Conservation (phyloP, 2,329 filamentous ascomycete genomes). For the Calcarisporium arbuscula region DNA sequence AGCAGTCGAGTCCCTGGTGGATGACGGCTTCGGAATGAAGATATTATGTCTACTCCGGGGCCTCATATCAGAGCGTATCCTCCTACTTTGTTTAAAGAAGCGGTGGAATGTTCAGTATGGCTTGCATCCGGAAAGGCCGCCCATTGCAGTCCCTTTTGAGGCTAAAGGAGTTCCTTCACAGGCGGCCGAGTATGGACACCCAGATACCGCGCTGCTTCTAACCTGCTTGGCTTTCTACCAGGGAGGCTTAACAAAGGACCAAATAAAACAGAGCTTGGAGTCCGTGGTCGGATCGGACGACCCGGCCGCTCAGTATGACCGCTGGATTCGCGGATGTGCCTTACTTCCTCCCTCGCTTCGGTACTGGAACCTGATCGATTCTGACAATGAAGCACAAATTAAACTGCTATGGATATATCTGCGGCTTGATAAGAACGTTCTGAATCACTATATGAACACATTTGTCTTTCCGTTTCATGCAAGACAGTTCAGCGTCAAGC, state of each 20-base stretch:
- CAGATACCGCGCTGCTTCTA: slow-evolving; percentile 57
- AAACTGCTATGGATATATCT: slow-evolving; percentile 43
- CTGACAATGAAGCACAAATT: slow-evolving; percentile 48
- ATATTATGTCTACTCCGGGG: slow-evolving; percentile 4
- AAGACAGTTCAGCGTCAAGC: slow-evolving; percentile 56
- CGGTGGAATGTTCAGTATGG: slow-evolving; percentile 63
- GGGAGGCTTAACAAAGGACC: slow-evolving; percentile 40
- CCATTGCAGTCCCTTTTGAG: slow-evolving; percentile 48
- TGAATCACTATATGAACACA: slow-evolving; percentile 57
- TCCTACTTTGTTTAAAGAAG: slow-evolving; percentile 54
- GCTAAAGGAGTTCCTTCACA: slow-evolving; percentile 48
- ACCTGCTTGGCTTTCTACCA: slow-evolving; percentile 66
- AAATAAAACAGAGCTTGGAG: slow-evolving; percentile 43
- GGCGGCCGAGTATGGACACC: slow-evolving; percentile 61
- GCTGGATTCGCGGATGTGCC: slow-evolving; percentile 34
- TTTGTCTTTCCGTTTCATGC: slow-evolving; percentile 61
- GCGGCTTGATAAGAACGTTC: slow-evolving; percentile 38
- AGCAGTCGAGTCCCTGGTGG: no score
- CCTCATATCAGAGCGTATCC: slow-evolving; percentile 28
- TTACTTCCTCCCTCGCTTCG: slow-evolving; percentile 38
- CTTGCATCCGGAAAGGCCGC: slow-evolving; percentile 44
- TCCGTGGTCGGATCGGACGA: slow-evolving; percentile 47
- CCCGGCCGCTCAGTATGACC: slow-evolving; percentile 48
- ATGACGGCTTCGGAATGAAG: background rate
- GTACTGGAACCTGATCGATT: slow-evolving; percentile 52